Percentiles rank a stretch among this genome's conserved stretches.
Conservation (phyloP, 2,329 filamentous ascomycete genomes). For the Orbilia blumenaviensis region DNA sequence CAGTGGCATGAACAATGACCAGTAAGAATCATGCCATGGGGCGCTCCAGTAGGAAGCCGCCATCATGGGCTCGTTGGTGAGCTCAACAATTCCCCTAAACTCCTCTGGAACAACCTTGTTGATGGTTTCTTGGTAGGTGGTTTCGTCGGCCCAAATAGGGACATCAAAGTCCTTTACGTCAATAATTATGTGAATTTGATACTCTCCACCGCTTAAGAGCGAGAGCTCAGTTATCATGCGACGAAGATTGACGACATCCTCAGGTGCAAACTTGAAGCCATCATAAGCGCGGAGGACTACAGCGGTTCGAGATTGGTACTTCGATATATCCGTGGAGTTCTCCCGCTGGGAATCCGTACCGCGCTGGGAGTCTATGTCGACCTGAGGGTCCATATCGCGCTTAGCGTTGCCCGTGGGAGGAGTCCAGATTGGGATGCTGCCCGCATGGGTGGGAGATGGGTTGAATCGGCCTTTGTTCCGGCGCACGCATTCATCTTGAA, state of each 20-base stretch:
- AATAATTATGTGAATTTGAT: constrained; percentile 84
- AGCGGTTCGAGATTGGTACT: constrained; percentile 71
- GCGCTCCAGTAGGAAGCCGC: constrained; percentile 77
- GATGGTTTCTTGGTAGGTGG: constrained; percentile 73
- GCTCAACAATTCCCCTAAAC: constrained; percentile 84
- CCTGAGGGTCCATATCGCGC: constrained; percentile 11
- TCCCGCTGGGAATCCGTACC: background rate
- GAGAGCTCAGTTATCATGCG: constrained; percentile 84
- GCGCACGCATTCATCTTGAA: constrained; percentile 67
- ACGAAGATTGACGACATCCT: constrained; percentile 82
- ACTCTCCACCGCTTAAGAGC: constrained; percentile 82
- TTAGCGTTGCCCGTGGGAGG: constrained; percentile 54
- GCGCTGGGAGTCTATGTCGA: constrained; percentile 52
- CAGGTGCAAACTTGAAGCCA: constrained; percentile 78
- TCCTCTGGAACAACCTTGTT: constrained; percentile 75
- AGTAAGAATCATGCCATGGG: constrained; percentile 70
- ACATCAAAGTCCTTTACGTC: constrained; percentile 81
- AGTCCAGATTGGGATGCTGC: constrained; percentile 10
- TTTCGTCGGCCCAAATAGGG: constrained; percentile 79
- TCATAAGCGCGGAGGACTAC: constrained; percentile 85
- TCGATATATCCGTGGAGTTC: constrained; percentile 12
- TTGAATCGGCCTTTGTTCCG: constrained; percentile 74
- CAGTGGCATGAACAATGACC: constrained; percentile 91
- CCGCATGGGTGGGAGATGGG: constrained; percentile 31
- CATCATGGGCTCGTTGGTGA: constrained; percentile 97